Base-by-base conservation (phyloP, 1,284 basidiomycete genomes). In the Laetiporus sulphureus region DNA sequence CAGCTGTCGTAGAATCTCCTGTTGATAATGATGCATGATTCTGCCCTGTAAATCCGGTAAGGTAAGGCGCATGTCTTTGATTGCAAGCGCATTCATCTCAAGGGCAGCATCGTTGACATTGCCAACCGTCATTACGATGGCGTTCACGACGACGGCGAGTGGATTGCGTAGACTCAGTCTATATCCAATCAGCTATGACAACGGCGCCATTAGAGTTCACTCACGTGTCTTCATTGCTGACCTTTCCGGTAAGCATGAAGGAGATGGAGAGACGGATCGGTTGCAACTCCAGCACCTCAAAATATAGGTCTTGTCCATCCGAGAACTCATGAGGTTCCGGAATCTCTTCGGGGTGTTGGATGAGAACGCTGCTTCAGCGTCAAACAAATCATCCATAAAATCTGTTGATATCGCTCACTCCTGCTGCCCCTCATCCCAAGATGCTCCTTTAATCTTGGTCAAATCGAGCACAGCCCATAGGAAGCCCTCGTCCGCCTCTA, bases 41-140 rank as follows among this genome's bases (percentile, higher is more conserved):
- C 96, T 82, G 45, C 75, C 79, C 60, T 90, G 82, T 21, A 99
- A 71, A 48, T 95, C 90, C 4, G 90, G 82, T 36, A 86, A 67
- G 1, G 89, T 89, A 36, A 98, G 64, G 12, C 95, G 85, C 68
- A 95, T 91, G 55, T 99, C 96, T 59, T 95, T 93, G 60, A 99
- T 87, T 22, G 87, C 89, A 25, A 99, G 74, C 0, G 94, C 91
- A 58, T 98, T 98, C 67, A 99, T 77, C 52, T 91, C 88, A 36
- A 99, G 73, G n/a, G 92, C 91, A 0, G 96, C 94, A 51, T 95
- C 92, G 56, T 98, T 98, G 63, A 99, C 79, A 55, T 99, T 99
- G 7, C 96, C 96, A 19, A 99, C 71, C 0, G 94, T 87, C 94
- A 99, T 98, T 0, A 93, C 94, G 35, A 99, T 67, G 3, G 93